Base-by-base conservation (phyloP, 495 filamentous ascomycete species). In the Neurospora pannonica region DNA sequence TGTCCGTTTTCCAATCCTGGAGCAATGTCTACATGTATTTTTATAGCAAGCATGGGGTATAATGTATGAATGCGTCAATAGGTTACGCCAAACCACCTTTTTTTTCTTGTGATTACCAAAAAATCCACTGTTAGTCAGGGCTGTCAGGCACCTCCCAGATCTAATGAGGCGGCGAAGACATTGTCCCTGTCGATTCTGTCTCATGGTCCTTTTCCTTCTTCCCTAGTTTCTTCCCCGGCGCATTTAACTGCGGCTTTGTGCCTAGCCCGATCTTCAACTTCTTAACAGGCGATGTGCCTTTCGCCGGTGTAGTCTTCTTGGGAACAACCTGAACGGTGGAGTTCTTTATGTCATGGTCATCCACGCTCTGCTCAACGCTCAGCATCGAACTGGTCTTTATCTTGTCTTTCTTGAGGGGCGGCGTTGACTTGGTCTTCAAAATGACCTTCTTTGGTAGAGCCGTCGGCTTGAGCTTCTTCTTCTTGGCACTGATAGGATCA, bases 141-240 rank as follows among this genome's bases (percentile, higher is more conserved):
- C n/a, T n/a, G 8, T 38, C 28, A 76, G 42, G 19, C 67, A 21
- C 71, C 38, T 72, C 21, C 21, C 21, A 60, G 48, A 60, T 46
- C 71, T 43, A 77, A 38, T 72, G 77, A 15, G 85, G 86, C 7
- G 85, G 85, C 13, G 86, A 87, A 0, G 86, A 88, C 36, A 88
- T 72, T 2, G 85, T 87, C 1, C 83, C 85, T 13, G 85, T 86
- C 31, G 85, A 87, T 76, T 87, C 85, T 15, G 84, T 86, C 77
- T 85, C 84, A 36, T 79, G 76, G n/a, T 86, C 85, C 34, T 81
- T 77, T 17, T 85, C 82, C 69, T 78, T 75, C 75, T 84, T 84
- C 24, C 74, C 79, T 75, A 84, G 82, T 70, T 83, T 86, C 31
- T 78, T 79, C 1, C 81, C 77, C 0, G 82, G 75, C 15, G 78